phyloP scores from a whole-genome alignment of 1,139 yeast genomes.

The Diutina mesorugosa region DNA sequence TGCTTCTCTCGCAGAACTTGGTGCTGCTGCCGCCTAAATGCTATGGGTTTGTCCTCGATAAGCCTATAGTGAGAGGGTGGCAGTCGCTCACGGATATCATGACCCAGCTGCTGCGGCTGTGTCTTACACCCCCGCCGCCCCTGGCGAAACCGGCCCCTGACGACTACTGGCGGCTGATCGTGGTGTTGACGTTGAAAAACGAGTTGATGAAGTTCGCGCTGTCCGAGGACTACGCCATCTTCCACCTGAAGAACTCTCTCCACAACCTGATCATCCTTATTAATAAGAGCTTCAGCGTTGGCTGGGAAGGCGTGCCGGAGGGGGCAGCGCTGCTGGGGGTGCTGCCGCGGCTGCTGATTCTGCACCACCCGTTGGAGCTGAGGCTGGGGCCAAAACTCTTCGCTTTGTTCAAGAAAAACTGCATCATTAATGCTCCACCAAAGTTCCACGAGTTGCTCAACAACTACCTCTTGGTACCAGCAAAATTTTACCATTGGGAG shows the following conservation, averaged over 20 bases:
- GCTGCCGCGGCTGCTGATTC: neutral
- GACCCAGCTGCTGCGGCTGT: neutral
- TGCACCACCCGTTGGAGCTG: neutral
- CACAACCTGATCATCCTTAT: constrained; percentile 36
- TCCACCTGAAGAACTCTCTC: constrained; percentile 25
- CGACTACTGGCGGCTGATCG: neutral
- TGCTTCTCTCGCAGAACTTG: constrained; percentile 5
- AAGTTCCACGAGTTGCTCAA: constrained; percentile 32
- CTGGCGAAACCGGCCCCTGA: neutral
- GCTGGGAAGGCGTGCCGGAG: neutral
- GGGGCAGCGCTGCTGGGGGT: neutral
- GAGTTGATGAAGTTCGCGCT: neutral
- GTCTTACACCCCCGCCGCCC: neutral
- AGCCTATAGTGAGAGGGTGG: neutral
- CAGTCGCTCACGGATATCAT: neutral
- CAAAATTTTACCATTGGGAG: constrained; percentile 24
- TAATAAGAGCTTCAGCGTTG: constrained; percentile 20
- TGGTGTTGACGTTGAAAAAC: neutral
- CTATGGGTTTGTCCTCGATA: constrained; percentile 4
- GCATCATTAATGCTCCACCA: constrained; percentile 30
- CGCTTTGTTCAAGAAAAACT: constrained; percentile 25
- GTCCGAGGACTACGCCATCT: constrained; percentile 9
- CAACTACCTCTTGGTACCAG: constrained; percentile 27
- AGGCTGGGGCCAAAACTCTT: constrained; percentile 7
- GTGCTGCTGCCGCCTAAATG: constrained; percentile 5